Evolutionary conservation across 2,329 filamentous ascomycete species (phyloP).

Genomic region (Cladophialophora immunda): DNA sequence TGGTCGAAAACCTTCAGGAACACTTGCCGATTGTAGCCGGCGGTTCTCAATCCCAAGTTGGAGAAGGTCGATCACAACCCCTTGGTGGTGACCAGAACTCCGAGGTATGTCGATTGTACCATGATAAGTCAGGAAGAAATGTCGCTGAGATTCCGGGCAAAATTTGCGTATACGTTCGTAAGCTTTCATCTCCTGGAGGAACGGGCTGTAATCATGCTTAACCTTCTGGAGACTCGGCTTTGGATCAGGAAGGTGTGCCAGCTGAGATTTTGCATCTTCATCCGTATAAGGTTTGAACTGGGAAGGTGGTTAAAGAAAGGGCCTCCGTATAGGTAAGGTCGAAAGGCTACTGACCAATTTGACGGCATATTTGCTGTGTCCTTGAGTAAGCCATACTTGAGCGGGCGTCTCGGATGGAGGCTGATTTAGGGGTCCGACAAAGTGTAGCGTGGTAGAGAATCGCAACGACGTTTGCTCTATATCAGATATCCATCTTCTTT

Average conservation of each 20-base stretch:
- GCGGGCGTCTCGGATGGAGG: neutral
- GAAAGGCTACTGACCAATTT: neutral
- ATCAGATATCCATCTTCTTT: neutral
- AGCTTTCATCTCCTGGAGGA: neutral
- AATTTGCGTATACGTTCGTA: constrained; percentile 2
- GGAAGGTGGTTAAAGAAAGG: neutral
- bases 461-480: neutral
- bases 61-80: neutral
- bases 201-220: neutral
- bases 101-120: neutral
- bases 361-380: neutral
- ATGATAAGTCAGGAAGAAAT: neutral
- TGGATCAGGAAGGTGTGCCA: neutral
- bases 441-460: neutral
- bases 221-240: neutral
- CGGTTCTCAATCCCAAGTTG: neutral
- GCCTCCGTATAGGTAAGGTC: neutral
- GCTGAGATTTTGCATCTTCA: neutral
- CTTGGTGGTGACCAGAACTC: neutral
- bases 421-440: neutral
- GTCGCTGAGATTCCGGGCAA: constrained; percentile 1
- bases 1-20: constrained; percentile 1
- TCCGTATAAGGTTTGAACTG: neutral
- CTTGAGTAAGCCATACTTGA: neutral
- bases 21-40: constrained; percentile 1